Evolutionary conservation across 164 flowering plant species (phyloP).

Genomic region (Vitis rupestris): DNA sequence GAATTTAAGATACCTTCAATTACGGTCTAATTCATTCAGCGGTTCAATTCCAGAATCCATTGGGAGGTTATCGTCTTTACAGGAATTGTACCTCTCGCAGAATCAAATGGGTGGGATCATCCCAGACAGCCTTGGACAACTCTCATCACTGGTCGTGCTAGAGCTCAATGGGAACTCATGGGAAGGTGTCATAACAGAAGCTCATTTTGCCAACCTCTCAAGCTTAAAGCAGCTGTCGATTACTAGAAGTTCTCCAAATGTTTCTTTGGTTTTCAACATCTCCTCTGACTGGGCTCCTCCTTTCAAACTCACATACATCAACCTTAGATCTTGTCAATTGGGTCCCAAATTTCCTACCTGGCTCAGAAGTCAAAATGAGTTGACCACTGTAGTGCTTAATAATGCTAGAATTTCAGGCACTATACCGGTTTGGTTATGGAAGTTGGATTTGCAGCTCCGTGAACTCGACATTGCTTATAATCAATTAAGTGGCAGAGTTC

Average conservation of each 20-base stretch:
- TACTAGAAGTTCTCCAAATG: not conserved
- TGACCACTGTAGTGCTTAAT: not conserved
- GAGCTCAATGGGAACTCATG: constrained; percentile 7
- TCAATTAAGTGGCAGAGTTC: constrained; percentile 2
- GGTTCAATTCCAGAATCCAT: constrained; percentile 19
- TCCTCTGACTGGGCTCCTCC: constrained; percentile 1
- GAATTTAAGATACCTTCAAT: constrained; percentile 2
- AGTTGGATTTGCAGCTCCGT: not conserved
- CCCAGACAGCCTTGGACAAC: constrained; percentile 15
- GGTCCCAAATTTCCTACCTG: not conserved
- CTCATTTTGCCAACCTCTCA: constrained; percentile 8
- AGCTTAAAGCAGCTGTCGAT: no score
- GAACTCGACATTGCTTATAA: not conserved
- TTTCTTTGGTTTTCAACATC: not conserved
- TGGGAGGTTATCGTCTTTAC: constrained; percentile 9
- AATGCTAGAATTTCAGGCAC: constrained; percentile 15
- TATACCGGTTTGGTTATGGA: constrained; percentile 26
- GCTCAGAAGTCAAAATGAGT: constrained; percentile 16
- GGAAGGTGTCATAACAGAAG: constrained; percentile 19
- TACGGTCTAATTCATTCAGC: constrained; percentile 7
- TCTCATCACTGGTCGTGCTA: constrained; percentile 4
- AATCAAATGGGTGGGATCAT: constrained; percentile 15
- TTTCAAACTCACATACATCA: no score
- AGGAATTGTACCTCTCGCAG: not conserved
- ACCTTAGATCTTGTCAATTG: no score